These are phyloP conservation scores for Caryopteris hybrid DNA, from an alignment of 305 asterid species.

Conservation along the genomic window DNA sequence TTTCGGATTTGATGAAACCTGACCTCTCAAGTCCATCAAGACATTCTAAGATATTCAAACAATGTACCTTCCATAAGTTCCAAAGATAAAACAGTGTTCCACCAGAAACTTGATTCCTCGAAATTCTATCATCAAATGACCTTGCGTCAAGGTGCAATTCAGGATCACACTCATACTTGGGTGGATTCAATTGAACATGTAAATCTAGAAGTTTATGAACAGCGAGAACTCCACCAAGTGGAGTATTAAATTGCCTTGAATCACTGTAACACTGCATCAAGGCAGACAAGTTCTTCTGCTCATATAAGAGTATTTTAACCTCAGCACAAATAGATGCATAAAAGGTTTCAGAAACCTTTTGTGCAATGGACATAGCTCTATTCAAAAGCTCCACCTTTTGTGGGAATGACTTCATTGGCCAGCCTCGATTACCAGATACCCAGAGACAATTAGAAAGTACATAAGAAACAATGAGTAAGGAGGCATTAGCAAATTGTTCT, in stretches of 20 bases:
- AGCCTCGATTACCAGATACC: slow-evolving; percentile 37
- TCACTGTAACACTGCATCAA: slow-evolving; percentile 26
- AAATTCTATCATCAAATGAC: slow-evolving; percentile 24
- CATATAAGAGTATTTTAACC: slow-evolving; percentile 31
- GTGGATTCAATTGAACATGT: slow-evolving; percentile 27
- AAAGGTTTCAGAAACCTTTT: slow-evolving; percentile 26
- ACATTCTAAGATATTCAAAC: slow-evolving; percentile 28
- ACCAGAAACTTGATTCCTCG: slow-evolving; percentile 30
- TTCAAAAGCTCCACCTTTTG: slow-evolving; percentile 28
- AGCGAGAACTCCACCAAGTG: slow-evolving; percentile 26
- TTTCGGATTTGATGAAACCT: slow-evolving; percentile 10
- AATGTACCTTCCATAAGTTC: slow-evolving; percentile 33
- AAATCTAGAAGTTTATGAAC: slow-evolving; percentile 39
- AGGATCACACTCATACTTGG: slow-evolving; percentile 32
- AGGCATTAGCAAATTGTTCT: slow-evolving; percentile 24
- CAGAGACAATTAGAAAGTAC: slow-evolving; percentile 48
- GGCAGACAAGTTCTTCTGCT: slow-evolving; percentile 20
- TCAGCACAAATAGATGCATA: slow-evolving; percentile 27
- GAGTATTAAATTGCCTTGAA: slow-evolving; percentile 23
- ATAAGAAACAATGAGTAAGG: slow-evolving; percentile 28
- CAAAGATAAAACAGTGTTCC: slow-evolving; percentile 43
- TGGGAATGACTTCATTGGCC: slow-evolving; percentile 49
- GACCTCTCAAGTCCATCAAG: slow-evolving; percentile 26
- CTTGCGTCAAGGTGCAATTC: slow-evolving; percentile 10
- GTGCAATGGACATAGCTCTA: slow-evolving; percentile 30